Percentiles rank a stretch among this genome's conserved stretches.
Conservation (phyloP, 805 yeast genomes). For the Candida glaebosa region DNA sequence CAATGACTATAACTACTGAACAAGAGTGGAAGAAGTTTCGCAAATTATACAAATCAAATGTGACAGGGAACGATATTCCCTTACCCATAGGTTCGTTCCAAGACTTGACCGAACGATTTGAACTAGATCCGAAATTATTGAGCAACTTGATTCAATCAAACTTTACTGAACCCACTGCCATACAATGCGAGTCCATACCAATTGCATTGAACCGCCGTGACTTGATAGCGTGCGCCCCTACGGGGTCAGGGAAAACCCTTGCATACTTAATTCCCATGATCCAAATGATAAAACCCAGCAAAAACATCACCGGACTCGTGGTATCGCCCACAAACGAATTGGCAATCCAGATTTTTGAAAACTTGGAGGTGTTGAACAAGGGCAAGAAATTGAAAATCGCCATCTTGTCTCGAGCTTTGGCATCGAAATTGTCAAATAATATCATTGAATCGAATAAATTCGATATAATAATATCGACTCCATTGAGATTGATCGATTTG, state of each 20-base stretch:
- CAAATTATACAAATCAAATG: constrained; percentile 59
- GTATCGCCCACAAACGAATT: constrained; percentile 94
- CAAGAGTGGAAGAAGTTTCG: constrained; percentile 64
- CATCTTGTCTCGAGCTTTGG: constrained; percentile 66
- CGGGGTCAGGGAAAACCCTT: constrained; percentile 96
- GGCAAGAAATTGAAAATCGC: constrained; percentile 60
- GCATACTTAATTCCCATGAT: constrained; percentile 84
- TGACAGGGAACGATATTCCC: constrained; percentile 84
- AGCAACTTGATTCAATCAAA: constrained; percentile 64
- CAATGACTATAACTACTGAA: constrained; percentile 44
- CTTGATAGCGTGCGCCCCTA: constrained; percentile 91
- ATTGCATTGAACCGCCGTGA: constrained; percentile 66
- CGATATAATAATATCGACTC: constrained; percentile 84
- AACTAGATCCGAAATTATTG: constrained; percentile 55
- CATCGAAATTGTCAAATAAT: constrained; percentile 62
- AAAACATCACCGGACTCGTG: constrained; percentile 64
- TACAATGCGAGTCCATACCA: constrained; percentile 90
- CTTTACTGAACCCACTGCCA: constrained; percentile 85
- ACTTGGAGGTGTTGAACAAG: constrained; percentile 54
- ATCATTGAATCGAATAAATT: constrained; percentile 58
- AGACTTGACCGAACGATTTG: constrained; percentile 68
- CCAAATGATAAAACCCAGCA: constrained; percentile 39
- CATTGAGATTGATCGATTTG: constrained; percentile 79
- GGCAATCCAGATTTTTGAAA: constrained; percentile 78
- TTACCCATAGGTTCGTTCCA: constrained; percentile 86